A percentile compares a stretch with the other conserved stretches of the same genome.
phyloP scores from a whole-genome alignment of 2,329 filamentous ascomycete species.

The Pseudophaeomoniella oleicola region DNA sequence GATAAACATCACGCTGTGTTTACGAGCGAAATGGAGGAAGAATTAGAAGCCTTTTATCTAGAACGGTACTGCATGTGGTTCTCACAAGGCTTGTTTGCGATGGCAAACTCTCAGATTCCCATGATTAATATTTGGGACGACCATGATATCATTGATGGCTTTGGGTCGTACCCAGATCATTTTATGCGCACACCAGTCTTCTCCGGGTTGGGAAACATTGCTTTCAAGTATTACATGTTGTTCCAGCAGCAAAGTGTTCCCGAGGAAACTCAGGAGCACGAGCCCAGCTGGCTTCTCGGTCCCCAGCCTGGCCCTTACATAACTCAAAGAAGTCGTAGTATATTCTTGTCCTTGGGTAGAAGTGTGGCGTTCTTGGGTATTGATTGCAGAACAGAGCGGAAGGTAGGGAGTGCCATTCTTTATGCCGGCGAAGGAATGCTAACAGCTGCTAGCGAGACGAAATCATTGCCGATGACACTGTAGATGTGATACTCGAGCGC shows the following conservation, averaged over 20 bases:
- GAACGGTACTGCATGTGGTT: constrained; percentile 90
- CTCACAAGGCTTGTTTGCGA: constrained; percentile 83
- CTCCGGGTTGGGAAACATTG: constrained; percentile 73
- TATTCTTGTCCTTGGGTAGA: constrained; percentile 72
- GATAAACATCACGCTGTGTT: constrained; percentile 71
- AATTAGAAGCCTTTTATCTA: constrained; percentile 79
- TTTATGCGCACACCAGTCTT: constrained; percentile 90
- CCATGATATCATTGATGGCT: constrained; percentile 84
- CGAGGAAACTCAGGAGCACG: constrained; percentile 64
- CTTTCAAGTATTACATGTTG: constrained; percentile 97
- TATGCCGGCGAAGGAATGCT: constrained; percentile 7
- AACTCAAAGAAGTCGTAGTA: constrained; percentile 64
- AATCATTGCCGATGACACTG: constrained; percentile 65
- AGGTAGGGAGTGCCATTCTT: constrained; percentile 16
- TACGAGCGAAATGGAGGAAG: constrained; percentile 66
- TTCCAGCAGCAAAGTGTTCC: constrained; percentile 90
- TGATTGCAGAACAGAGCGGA: constrained; percentile 84
- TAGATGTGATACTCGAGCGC: constrained; percentile 74
- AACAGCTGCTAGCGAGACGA: constrained; percentile 44
- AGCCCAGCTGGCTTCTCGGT: constrained; percentile 86
- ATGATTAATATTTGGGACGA: constrained; percentile 99
- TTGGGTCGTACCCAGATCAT: constrained; percentile 78
- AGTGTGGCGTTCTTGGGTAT: constrained; percentile 71
- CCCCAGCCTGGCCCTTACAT: constrained; percentile 76
- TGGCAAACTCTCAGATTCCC: constrained; percentile 86